phyloP scores from a whole-genome alignment of 768 basidiomycete genomes.

The Paxillus ammoniavirescens region DNA sequence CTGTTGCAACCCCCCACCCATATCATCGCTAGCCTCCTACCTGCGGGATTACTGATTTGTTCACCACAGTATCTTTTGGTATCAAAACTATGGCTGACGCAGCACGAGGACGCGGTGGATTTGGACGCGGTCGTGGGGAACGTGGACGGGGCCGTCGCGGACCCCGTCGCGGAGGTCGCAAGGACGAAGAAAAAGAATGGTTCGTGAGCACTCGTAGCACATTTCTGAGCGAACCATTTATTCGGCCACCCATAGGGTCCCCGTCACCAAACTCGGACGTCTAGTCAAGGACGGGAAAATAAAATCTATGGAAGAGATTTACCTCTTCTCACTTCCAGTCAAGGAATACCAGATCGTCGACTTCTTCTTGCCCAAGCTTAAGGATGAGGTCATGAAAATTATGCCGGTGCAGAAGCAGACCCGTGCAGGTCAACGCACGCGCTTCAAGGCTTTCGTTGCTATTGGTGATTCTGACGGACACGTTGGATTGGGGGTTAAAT shows the following conservation, averaged over 20 bases:
- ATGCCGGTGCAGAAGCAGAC: constrained; percentile 99
- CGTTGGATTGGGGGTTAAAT: constrained; percentile 99
- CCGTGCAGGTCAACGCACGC: constrained; percentile 97
- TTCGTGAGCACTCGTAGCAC: constrained; percentile 37
- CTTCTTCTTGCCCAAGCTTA: constrained; percentile 97
- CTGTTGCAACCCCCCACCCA: neutral
- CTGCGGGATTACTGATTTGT: constrained; percentile 23
- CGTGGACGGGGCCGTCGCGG: constrained; percentile 66
- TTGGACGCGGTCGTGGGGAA: constrained; percentile 81
- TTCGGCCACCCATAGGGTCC: constrained; percentile 59
- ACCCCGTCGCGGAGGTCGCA: constrained; percentile 93
- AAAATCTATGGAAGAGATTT: constrained; percentile 99
- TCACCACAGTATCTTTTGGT: constrained; percentile 20
- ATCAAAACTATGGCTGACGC: constrained; percentile 76
- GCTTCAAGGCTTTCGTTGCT: constrained; percentile 99
- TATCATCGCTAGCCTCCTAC: neutral
- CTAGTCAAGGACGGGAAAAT: constrained; percentile 99
- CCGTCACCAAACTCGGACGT: constrained; percentile 98
- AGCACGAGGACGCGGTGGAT: constrained; percentile 89
- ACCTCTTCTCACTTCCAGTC: constrained; percentile 99
- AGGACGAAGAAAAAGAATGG: constrained; percentile 99
- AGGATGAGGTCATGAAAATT: constrained; percentile 99
- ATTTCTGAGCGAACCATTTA: constrained; percentile 3
- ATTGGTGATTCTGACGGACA: constrained; percentile 99
- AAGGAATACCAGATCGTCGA: constrained; percentile 99